Conservation (phyloP, 169 alveolate species). For the Plasmodium fragile region DNA sequence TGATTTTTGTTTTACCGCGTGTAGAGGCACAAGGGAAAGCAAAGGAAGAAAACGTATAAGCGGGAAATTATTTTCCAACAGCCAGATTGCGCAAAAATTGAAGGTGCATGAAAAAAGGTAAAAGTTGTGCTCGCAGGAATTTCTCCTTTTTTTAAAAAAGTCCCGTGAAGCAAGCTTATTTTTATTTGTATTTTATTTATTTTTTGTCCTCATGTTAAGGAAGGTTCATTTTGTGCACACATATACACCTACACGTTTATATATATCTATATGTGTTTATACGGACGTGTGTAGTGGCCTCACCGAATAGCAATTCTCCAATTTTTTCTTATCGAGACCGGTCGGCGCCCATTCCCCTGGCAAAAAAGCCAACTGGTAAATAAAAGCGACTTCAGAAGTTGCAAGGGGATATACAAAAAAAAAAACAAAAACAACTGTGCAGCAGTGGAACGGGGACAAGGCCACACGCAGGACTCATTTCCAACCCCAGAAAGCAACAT, state of each 20-base stretch:
- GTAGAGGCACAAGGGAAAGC: background rate
- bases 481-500: background rate
- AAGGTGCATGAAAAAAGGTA: background rate
- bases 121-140: background rate
- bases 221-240: background rate
- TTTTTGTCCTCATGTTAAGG: background rate
- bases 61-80: background rate
- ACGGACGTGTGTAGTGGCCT: background rate
- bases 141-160: background rate
- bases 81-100: background rate
- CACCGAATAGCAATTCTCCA: background rate
- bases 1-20: background rate
- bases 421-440: background rate
- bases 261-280: background rate
- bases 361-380: background rate
- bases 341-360: background rate
- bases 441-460: background rate
- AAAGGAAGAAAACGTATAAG: background rate
- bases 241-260: background rate
- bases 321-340: background rate
- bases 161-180: background rate
- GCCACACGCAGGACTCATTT: background rate
- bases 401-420: background rate
- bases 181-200: constrained; percentile 1
- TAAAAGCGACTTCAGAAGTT: background rate